Evolutionary conservation across 257 asterid species (phyloP).

Genomic region (Salvia splendens): DNA sequence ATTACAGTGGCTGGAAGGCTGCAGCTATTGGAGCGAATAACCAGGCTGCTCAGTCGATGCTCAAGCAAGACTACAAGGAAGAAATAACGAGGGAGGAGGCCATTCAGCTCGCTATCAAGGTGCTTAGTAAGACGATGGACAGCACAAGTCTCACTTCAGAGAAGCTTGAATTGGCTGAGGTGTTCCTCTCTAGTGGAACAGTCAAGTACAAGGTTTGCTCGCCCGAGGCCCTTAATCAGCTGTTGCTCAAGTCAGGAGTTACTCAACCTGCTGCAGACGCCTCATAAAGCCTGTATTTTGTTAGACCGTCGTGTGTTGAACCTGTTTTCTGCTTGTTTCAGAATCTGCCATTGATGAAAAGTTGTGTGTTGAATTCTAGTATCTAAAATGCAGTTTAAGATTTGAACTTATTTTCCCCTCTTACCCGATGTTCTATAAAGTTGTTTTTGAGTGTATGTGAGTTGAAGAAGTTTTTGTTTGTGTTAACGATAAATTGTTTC

Average conservation of each 20-base stretch:
- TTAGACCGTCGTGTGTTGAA: slow-evolving; percentile 11
- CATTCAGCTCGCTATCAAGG: slow-evolving; percentile 74
- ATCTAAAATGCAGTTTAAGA: slow-evolving; percentile 25
- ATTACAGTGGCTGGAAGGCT: slow-evolving; percentile 92
- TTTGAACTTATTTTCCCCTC: slow-evolving; percentile 3
- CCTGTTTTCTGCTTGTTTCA: slow-evolving; percentile 25
- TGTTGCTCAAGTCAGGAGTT: slow-evolving; percentile 70
- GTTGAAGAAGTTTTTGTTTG: no score
- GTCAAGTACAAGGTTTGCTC: slow-evolving; percentile 81
- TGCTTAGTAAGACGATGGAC: slow-evolving; percentile 93
- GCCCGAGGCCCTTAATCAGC: slow-evolving; percentile 54
- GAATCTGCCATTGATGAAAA: slow-evolving; percentile 22
- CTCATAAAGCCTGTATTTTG: slow-evolving; percentile 40
- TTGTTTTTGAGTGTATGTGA: no score
- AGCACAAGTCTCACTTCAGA: slow-evolving; percentile 91
- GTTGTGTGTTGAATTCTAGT: slow-evolving; percentile 28
- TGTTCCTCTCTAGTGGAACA: slow-evolving; percentile 57
- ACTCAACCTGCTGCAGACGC: slow-evolving; percentile 86
- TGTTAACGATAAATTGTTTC: no score
- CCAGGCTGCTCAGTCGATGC: slow-evolving; percentile 91
- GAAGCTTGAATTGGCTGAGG: slow-evolving; percentile 95
- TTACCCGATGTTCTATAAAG: no score
- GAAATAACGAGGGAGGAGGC: slow-evolving; percentile 84
- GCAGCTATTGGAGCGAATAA: slow-evolving; percentile 93
- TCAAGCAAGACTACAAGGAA: slow-evolving; percentile 93